phyloP scores from a whole-genome alignment of 768 basidiomycete genomes.

The Hydnomerulius pinastri region DNA sequence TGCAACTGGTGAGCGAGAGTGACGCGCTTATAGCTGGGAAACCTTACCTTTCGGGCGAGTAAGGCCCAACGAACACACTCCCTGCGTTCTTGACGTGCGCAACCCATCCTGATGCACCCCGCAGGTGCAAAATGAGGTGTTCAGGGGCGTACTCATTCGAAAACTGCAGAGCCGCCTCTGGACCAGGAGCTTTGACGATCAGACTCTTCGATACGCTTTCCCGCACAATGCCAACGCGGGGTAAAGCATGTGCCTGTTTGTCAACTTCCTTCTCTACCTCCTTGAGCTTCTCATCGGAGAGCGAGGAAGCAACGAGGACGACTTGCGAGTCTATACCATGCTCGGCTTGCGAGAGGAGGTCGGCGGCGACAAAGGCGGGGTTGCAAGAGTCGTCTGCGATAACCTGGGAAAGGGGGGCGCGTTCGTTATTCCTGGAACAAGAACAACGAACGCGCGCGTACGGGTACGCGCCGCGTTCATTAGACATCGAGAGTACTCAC shows the following conservation, averaged over 20 bases:
- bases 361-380: slow-evolving; percentile 92
- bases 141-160: slow-evolving; percentile 99
- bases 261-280: slow-evolving; percentile 86
- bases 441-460: slow-evolving; percentile 53
- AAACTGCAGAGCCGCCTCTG: slow-evolving; percentile 82
- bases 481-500: slow-evolving; percentile 43
- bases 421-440: slow-evolving; percentile 37
- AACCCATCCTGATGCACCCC: slow-evolving; percentile 67
- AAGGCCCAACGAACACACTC: slow-evolving; percentile 94
- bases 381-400: slow-evolving; percentile 88
- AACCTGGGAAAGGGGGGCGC: slow-evolving; percentile 55
- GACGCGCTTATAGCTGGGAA: not conserved
- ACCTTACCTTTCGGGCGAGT: slow-evolving; percentile 88
- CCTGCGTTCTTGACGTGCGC: slow-evolving; percentile 85
- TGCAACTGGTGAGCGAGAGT: slow-evolving; percentile 6
- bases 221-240: slow-evolving; percentile 87
- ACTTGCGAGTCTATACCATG: slow-evolving; percentile 99
- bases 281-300: slow-evolving; percentile 61
- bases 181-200: slow-evolving; percentile 69
- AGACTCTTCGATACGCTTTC: slow-evolving; percentile 89
- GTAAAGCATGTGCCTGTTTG: slow-evolving; percentile 79
- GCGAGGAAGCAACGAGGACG: slow-evolving; percentile 80
- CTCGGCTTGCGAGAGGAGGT: slow-evolving; percentile 96
- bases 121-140: slow-evolving; percentile 90
- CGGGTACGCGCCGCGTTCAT: slow-evolving; percentile 62